Base-by-base conservation (phyloP, 2,329 filamentous ascomycete genomes). In the Endoconidiophora laricicola region DNA sequence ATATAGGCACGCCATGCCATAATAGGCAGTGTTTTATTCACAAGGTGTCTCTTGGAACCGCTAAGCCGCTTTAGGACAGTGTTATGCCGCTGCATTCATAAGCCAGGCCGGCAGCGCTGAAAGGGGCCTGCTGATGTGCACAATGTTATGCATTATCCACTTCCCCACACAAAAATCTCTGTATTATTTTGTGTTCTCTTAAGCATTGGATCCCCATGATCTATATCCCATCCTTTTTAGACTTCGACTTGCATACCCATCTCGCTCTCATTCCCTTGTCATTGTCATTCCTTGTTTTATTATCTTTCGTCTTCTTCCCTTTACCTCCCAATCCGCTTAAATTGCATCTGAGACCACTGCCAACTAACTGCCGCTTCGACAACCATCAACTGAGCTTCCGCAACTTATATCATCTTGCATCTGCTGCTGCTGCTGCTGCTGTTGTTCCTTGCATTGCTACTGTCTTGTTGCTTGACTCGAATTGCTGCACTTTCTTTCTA, bases 231-330 rank as follows among this genome's bases (percentile, higher is more conserved):
- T 33, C 24, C 12, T 45, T 18, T n/a, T 29, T 29, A 36, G 14
- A 18, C 12, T 24, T 29, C 12, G 9, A 23, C 18, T 47, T 20
- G 14, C 33, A 7, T n/a, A 18, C 45, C 38, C n/a, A 41, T 38
- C 26, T 20, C 23, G 12, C 45, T 48, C 24, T 23, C 36, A 16
- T 48, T 36, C 26, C 23, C 12, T 41, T 48, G 6, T 46, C 2
- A 40, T 46, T 48, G 20, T 45, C 43, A 44, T 45, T 45, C 42
- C n/a, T 48, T 22, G 14, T 37, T 5, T 26, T 41, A 22, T 48
- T 46, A 12, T 46, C 44, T 20, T 33, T 38, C 29, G 23, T 24
- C 29, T 46, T 36, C 33, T 24, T 36, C 45, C 39, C 39, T 16
- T 46, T 46, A 14, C 14, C 39, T 41, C 39, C 20, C 39, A 41